Evolutionary conservation across 176 grass and related monocot species (phyloP).

Genomic region (Eleusine indica): DNA sequence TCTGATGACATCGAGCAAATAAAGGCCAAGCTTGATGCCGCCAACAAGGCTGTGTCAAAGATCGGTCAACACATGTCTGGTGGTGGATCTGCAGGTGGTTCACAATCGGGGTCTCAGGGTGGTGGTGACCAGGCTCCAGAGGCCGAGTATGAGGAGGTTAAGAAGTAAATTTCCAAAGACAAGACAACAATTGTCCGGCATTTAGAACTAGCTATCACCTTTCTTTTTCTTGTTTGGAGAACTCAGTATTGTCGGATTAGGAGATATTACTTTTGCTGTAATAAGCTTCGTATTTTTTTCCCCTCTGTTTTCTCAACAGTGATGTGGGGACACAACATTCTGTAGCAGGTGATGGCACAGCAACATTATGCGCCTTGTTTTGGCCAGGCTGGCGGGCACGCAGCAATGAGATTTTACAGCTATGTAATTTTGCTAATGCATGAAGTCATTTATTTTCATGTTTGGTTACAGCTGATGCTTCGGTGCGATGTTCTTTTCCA

Average conservation of each 20-base stretch:
- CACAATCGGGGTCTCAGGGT: constrained; percentile 8
- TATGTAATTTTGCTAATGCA: not conserved
- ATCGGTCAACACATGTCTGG: constrained; percentile 32
- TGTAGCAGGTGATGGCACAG: not conserved
- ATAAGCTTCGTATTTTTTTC: not conserved
- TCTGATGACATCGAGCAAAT: constrained; percentile 1
- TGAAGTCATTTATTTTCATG: not conserved
- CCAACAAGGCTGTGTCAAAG: constrained; percentile 28
- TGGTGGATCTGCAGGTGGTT: not conserved
- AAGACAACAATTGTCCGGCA: too few relatives aligned
- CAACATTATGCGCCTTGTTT: not conserved
- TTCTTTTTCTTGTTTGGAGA: not conserved
- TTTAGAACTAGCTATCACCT: not conserved
- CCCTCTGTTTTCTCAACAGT: not conserved
- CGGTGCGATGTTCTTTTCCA: not conserved
- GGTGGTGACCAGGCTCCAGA: constrained; percentile 14
- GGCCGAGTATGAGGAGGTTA: constrained; percentile 16
- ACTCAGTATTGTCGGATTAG: not conserved
- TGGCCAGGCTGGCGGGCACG: not conserved
- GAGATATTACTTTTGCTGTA: not conserved
- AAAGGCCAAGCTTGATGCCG: constrained; percentile 16
- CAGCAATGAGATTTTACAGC: not conserved
- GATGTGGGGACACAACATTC: not conserved
- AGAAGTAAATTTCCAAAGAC: not conserved
- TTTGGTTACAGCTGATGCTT: not conserved